Base-by-base conservation (phyloP, 1,284 basidiomycete species). In the Lentinus polychrous region DNA sequence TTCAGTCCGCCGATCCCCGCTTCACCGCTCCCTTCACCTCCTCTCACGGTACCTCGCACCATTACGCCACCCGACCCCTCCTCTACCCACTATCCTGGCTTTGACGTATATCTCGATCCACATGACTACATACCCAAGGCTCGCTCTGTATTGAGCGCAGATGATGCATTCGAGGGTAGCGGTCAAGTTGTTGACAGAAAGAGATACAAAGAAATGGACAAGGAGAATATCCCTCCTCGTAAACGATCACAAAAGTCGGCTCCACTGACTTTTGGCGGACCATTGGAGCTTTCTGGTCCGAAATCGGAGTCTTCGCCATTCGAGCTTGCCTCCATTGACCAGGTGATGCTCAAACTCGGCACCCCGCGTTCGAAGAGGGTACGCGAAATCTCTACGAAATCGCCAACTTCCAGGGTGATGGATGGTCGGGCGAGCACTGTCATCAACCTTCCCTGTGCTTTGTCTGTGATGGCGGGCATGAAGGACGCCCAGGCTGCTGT, bases 11-110 rank as follows among this genome's bases (percentile, higher is more conserved):
- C 15, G 14, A 24, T 20, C 35, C 3, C 2, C 27, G 11, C 17
- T 11, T 46, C 49, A 32, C 61, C 10, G 61, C 71, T 10, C 67
- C 39, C 67, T 54, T 18, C 49, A n/a, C 49, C 39, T 49, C 59
- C 55, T 41, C 60, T 59, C 18, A 49, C 64, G 45, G 58, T 73
- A 46, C 67, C 72, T 18, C 76, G 73, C 49, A 70, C 69, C 48
- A 62, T 72, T 27, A 74, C 72, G 14, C 68, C 67, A 18, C 62
- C 67, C 37, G 74, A 83, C 57, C 74, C 74, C 6, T 71, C 75
- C 43, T 86, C 83, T 8, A 67, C 73, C 32, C 86, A 88, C 58
- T 86, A 85, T 60, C 86, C 86, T 8, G 85, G 86, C 14, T 89
- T 89, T 57, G 65, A 70, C 46, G 71, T 88, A 39, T 73, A 76